phyloP scores from a whole-genome alignment of 768 basidiomycete genomes.

The Boletus bicolor region DNA sequence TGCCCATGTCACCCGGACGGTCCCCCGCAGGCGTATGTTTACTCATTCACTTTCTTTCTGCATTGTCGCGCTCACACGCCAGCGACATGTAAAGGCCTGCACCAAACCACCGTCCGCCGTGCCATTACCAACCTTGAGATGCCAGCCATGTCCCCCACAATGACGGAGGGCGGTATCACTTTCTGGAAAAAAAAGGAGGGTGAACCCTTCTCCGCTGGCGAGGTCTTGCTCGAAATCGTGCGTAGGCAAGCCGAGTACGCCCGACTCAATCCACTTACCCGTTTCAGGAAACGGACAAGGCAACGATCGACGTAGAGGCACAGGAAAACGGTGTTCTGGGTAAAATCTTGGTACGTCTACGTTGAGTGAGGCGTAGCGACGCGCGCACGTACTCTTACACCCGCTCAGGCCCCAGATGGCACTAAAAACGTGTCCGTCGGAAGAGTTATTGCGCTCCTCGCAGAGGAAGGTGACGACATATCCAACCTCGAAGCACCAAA shows the following conservation, averaged over 20 bases:
- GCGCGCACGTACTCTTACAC: background rate
- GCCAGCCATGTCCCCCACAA: conserved; percentile 97
- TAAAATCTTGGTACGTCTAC: conserved; percentile 76
- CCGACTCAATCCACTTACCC: background rate
- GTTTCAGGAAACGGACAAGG: conserved; percentile 85
- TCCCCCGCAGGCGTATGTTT: conserved; percentile 26
- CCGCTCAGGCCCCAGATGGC: conserved; percentile 63
- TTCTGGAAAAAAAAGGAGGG: conserved; percentile 90
- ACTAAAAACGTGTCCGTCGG: conserved; percentile 85
- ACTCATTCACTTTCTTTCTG: background rate
- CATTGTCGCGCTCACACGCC: background rate
- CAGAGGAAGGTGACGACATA: conserved; percentile 95
- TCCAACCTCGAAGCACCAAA: conserved; percentile 71
- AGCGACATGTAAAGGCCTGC: conserved; percentile 36
- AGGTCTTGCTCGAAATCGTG: conserved; percentile 88
- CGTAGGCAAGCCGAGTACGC: conserved; percentile 27
- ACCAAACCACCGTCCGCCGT: conserved; percentile 45
- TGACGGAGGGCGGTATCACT: conserved; percentile 92
- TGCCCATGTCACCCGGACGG: conserved; percentile 11
- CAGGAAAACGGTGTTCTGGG: conserved; percentile 95
- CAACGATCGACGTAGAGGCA: conserved; percentile 97
- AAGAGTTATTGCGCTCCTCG: conserved; percentile 84
- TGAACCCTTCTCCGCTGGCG: conserved; percentile 74
- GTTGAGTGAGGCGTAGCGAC: background rate
- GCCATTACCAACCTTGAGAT: conserved; percentile 79